phyloP scores from a whole-genome alignment of 2,329 filamentous ascomycete species.

The Hypocrella siamensis region DNA sequence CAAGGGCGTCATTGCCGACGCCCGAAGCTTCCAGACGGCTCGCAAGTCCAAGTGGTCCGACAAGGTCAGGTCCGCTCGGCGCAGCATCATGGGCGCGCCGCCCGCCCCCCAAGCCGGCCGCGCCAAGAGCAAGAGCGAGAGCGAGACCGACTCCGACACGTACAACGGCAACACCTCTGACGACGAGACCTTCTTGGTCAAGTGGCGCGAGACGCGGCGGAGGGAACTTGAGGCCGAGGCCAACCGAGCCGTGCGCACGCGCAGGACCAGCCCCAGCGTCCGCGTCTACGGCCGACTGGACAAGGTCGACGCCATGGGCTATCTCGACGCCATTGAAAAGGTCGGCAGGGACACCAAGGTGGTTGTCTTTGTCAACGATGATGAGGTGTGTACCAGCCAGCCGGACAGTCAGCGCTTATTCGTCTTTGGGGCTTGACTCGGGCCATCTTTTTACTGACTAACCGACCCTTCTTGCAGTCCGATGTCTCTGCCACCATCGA shows the following conservation, averaged over 20 bases:
- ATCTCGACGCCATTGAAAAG: conserved; percentile 92
- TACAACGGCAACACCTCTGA: conserved; percentile 37
- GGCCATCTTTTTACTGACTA: background rate
- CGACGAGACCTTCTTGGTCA: conserved; percentile 66
- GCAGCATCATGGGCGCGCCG: conserved; percentile 34
- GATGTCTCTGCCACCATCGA: conserved; percentile 67
- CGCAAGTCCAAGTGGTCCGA: conserved; percentile 38
- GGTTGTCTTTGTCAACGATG: conserved; percentile 86
- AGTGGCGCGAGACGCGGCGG: conserved; percentile 72
- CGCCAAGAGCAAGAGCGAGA: conserved; percentile 19
- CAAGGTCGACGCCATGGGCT: conserved; percentile 76
- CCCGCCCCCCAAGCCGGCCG: conserved; percentile 1
- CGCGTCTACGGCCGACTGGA: conserved; percentile 67
- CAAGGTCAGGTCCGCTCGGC: conserved; percentile 34
- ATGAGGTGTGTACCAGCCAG: conserved; percentile 61
- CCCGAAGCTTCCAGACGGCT: conserved; percentile 58
- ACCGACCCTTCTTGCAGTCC: conserved; percentile 37
- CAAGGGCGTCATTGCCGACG: conserved; percentile 78
- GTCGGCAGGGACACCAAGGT: conserved; percentile 67
- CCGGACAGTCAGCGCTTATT: no score
- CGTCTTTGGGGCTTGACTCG: no score
- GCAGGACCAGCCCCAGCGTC: conserved; percentile 61
- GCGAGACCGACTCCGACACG: conserved; percentile 29
- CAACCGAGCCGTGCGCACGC: conserved; percentile 37
- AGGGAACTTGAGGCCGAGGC: conserved; percentile 57